Conservation (phyloP, 495 filamentous ascomycete genomes). For the Lepraria neglecta region DNA sequence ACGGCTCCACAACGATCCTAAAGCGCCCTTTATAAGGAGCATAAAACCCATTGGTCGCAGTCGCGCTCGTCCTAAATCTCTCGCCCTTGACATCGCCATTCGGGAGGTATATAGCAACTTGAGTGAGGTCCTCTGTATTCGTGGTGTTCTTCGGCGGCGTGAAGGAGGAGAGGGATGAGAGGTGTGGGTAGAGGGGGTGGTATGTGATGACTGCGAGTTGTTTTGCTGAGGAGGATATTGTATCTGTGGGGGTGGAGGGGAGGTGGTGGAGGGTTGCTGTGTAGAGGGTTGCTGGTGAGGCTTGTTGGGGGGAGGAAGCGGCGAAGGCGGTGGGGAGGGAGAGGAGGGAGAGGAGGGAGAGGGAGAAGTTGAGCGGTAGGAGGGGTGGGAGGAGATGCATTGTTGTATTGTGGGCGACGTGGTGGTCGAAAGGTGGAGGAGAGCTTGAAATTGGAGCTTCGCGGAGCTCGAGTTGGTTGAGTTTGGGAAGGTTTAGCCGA, state of each 20-base stretch:
- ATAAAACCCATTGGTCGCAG: slow-evolving; percentile 12
- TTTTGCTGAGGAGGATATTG: background rate
- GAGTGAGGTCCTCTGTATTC: background rate
- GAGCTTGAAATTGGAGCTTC: background rate
- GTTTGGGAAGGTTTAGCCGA: slow-evolving; percentile 5
- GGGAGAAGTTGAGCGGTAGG: background rate
- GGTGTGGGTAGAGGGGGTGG: slow-evolving; percentile 20
- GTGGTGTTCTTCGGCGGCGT: slow-evolving; percentile 17
- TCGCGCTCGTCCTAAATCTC: slow-evolving; percentile 8
- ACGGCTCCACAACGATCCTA: background rate
- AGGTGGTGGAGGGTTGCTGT: slow-evolving; percentile 15
- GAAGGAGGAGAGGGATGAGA: slow-evolving; percentile 13
- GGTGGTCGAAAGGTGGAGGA: background rate
- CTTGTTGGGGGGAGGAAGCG: background rate
- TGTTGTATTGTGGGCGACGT: background rate
- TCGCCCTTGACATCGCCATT: background rate
- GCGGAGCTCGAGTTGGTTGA: background rate
- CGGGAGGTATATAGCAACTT: background rate
- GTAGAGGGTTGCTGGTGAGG: slow-evolving; percentile 6
- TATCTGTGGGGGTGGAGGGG: slow-evolving; percentile 6
- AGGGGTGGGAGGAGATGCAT: background rate
- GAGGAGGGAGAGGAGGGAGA: slow-evolving; percentile 17
- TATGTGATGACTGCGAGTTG: slow-evolving; percentile 27
- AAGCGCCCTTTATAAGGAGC: slow-evolving; percentile 21
- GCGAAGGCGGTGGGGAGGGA: slow-evolving; percentile 13